These are phyloP conservation scores for Cryphonectria japonica DNA, from an alignment of 2,329 filamentous ascomycete genomes.

Conservation along the genomic window DNA sequence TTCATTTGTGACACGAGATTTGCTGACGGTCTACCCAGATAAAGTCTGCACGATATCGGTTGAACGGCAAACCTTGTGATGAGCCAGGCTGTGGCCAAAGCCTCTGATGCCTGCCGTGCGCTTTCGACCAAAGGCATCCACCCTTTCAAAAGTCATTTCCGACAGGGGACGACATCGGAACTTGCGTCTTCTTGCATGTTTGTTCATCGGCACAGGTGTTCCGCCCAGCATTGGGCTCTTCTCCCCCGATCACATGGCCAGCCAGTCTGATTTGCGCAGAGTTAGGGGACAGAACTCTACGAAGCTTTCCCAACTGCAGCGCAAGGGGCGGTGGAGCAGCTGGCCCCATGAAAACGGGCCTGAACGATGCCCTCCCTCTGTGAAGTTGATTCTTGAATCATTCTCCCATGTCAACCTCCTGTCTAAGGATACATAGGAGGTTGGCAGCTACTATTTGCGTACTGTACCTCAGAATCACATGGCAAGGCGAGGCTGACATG, in stretches of 20 bases:
- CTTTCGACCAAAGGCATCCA: neutral
- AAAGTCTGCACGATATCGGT: neutral
- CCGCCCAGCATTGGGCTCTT: neutral
- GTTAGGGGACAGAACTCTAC: too few relatives aligned
- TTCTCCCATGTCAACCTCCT: neutral
- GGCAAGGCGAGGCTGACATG: neutral
- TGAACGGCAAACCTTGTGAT: neutral
- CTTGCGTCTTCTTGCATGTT: neutral
- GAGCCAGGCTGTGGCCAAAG: neutral
- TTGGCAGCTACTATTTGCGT: neutral
- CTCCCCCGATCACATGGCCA: neutral
- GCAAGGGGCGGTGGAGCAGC: neutral
- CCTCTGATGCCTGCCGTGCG: neutral
- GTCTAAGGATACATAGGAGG: neutral
- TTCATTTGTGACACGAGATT: neutral
- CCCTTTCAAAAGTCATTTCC: neutral
- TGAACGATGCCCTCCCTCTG: neutral
- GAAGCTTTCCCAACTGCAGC: neutral
- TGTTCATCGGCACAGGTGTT: neutral
- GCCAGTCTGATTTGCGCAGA: neutral
- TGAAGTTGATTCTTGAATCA: neutral
- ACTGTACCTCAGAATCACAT: neutral
- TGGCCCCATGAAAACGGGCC: neutral
- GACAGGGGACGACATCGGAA: neutral
- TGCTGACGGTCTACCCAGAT: neutral